These are phyloP conservation scores for Ilex aquifolium DNA, from an alignment of 257 asterid species.

Conservation along the genomic window DNA sequence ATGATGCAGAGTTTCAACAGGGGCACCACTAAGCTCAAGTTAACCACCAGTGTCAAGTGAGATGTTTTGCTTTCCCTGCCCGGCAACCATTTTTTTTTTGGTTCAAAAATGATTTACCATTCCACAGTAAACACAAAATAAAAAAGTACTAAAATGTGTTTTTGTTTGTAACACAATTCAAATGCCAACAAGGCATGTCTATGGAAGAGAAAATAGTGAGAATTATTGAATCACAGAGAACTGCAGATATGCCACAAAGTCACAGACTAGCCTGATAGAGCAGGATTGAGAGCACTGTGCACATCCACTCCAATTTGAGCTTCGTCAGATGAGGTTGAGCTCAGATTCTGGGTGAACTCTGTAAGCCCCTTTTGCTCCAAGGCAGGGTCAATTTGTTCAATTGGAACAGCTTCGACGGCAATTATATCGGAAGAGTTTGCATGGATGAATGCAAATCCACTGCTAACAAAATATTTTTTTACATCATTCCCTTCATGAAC, in stretches of 20 bases:
- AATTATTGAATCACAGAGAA: background rate
- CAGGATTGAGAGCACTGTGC: slow-evolving; percentile 82
- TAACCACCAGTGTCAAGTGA: slow-evolving; percentile 98
- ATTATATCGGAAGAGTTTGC: slow-evolving; percentile 43
- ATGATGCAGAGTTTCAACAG: slow-evolving; percentile 92
- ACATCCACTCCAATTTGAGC: slow-evolving; percentile 82
- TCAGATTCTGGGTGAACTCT: slow-evolving; percentile 69
- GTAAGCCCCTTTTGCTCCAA: slow-evolving; percentile 65
- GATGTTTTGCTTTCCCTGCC: slow-evolving; percentile 89
- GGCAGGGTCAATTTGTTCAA: slow-evolving; percentile 56
- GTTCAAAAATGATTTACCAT: too few species aligned
- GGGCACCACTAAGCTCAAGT: slow-evolving; percentile 98
- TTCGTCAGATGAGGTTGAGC: slow-evolving; percentile 71
- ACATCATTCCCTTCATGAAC: too few species aligned
- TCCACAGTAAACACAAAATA: too few species aligned
- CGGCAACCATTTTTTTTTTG: slow-evolving; percentile 3
- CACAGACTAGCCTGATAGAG: slow-evolving; percentile 65
- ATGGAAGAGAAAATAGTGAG: too few species aligned
- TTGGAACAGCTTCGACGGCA: slow-evolving; percentile 47
- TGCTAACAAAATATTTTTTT: slow-evolving; percentile 41
- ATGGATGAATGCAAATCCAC: too few species aligned
- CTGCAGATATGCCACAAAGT: background rate
- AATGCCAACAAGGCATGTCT: too few species aligned
- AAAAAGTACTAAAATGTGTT: too few species aligned
- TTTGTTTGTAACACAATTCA: too few species aligned